Evolutionary conservation across 805 yeast genomes (phyloP).

Genomic region (Candida oleophila): DNA sequence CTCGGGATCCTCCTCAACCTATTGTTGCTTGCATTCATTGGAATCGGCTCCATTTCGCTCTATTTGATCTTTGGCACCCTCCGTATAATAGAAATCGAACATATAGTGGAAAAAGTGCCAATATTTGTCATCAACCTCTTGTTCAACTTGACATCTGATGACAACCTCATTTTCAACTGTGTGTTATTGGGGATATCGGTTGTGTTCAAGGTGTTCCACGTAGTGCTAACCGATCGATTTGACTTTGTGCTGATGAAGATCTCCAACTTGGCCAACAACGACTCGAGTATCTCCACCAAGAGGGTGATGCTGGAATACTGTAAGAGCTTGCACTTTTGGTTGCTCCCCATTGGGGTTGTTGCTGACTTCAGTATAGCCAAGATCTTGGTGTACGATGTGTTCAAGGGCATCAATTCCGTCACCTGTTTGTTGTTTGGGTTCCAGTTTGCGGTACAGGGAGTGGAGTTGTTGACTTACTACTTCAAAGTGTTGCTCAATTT

Average conservation of each 20-base stretch:
- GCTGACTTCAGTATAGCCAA: constrained; percentile 55
- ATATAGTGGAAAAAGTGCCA: constrained; percentile 40
- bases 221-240: constrained; percentile 60
- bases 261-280: constrained; percentile 21
- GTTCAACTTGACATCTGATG: constrained; percentile 61
- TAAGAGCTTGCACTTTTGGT: constrained; percentile 42
- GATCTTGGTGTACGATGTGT: constrained; percentile 55
- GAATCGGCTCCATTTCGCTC: constrained; percentile 44
- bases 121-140: constrained; percentile 46
- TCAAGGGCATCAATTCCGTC: constrained; percentile 50
- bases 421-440: constrained; percentile 69
- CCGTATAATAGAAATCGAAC: constrained; percentile 73
- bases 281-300: constrained; percentile 9
- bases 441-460: constrained; percentile 65
- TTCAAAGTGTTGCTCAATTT: constrained; percentile 51
- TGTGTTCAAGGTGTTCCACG: constrained; percentile 66
- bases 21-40: constrained; percentile 18
- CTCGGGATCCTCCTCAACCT: constrained; percentile 28
- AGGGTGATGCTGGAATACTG: constrained; percentile 32
- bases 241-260: constrained; percentile 36
- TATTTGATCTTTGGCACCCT: constrained; percentile 68
- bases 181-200: constrained; percentile 31
- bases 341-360: constrained; percentile 43
- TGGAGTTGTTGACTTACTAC: constrained; percentile 48
- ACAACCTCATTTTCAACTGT: constrained; percentile 55